Base-by-base conservation (phyloP, 2,329 filamentous ascomycete species). In the Penicillium glabrum region DNA sequence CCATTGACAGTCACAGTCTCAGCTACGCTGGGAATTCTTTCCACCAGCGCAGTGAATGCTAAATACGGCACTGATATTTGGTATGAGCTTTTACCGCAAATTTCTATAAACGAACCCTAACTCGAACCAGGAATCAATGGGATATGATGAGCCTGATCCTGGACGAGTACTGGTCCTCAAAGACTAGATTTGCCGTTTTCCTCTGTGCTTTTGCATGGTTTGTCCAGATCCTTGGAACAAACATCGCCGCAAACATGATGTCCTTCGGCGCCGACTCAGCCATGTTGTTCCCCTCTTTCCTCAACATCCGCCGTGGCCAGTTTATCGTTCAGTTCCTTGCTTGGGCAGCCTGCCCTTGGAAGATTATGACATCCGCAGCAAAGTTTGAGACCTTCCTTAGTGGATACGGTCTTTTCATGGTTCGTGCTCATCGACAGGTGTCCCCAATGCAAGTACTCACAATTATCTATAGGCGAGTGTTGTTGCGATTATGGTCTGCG, bases 171-270 rank as follows among this genome's bases (percentile, higher is more conserved):
- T 53, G 51, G 51, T 35, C 51, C 11, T 19, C 51, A 21, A 53
- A 53, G 21, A 23, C 43, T 2, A 45, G 51, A 46, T 53, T 53
- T 33, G 51, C 51, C 23, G 23, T 53, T 19, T 53, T 53, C 29
- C 29, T 53, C 13, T 53, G 51, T 8, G 51, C 51, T 14, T 45
- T 53, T 6, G 51, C 51, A 53, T 53, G 51, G 51, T 46, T 53
- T 9, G 43, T 53, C 21, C 51, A 53, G 31, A 53, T 53, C 21
- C 51, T 53, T 3, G 51, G 51, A 14, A 53, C 51, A 5, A 53
- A 53, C 41, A 53, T 53, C n/a, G 51, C 51, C 2, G 51, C 51
- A 19, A 53, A 53, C 11, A 53, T 53, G 51, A 53, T 53, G 41
- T 53, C 51, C 11, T 53, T 53, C 29, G 51, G 51, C 24, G 37